Evolutionary conservation across 2,329 filamentous ascomycete genomes (phyloP), one percentile per base, ranked within the genome.

Genomic region (Claviceps paspali): DNA sequence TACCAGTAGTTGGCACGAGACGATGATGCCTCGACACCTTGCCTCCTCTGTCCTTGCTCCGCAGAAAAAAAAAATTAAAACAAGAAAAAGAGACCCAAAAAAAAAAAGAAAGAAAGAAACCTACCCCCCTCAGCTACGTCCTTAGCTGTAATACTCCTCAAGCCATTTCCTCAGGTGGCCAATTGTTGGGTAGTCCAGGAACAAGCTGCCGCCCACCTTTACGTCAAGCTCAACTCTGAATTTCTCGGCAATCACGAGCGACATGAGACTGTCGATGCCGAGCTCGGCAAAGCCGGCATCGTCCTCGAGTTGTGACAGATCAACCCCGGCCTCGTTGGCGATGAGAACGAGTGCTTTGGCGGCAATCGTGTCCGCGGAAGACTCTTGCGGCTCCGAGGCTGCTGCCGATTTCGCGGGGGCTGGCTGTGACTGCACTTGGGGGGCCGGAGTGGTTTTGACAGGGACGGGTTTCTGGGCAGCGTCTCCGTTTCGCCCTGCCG

Each of bases 201-300:
- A 73, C 1, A 65, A 60, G 41, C 66, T 59, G 2, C 65, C 65
- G 43, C 62, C 54, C 9, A 76, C 51, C 42, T 69, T 62, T 10
- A 76, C 52, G 19, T 70, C 68, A 7, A 76, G 53, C 29, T 76
- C 67, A 47, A 73, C 68, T 15, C 68, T 64, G 33, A 76, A 62
- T 35, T 67, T 63, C 24, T 68, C 69, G 28, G 61, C 63, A 31
- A 76, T 67, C 8, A 68, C 71, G 29, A 77, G 54, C 5, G 66
- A 62, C 68, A 76, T 72, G 23, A 77, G 59, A 2, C 70, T 75
- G 50, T 77, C 72, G 14, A 75, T 64, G 29, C 72, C 72, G 7
- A 75, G 56, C 45, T 75, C 67, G 6, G 60, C 52, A 48, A 76
- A 74, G 35, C 60, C 62, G 27, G 69, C 66, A 45, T 70, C 70